A percentile compares a stretch with the other conserved stretches of the same genome.
phyloP scores from a whole-genome alignment of 371 early-diverging fungal genomes.

The Haplosporangium sp. region DNA sequence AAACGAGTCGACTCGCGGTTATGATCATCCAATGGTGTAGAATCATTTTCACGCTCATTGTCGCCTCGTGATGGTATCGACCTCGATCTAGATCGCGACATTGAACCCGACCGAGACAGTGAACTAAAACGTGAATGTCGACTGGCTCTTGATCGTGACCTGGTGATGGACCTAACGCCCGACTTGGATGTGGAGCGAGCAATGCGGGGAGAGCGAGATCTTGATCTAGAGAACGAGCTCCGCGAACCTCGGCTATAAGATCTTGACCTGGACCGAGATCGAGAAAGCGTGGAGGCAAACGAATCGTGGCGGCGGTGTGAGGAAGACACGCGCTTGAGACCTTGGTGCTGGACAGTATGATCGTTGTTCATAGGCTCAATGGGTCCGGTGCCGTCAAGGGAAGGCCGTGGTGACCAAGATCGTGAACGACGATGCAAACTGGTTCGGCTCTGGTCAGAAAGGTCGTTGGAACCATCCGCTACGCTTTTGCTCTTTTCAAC shows the following conservation, averaged over 20 bases:
- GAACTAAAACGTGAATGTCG: too few relatives aligned
- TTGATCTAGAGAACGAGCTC: conserved; percentile 18
- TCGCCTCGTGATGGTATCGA: conserved; percentile 8
- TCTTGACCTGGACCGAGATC: conserved; percentile 27
- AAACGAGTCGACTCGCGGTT: conserved; percentile 22
- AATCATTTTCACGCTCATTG: background rate
- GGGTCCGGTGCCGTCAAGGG: conserved; percentile 3
- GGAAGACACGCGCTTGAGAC: background rate
- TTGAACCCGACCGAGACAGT: conserved; percentile 3
- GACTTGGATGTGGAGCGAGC: too few relatives aligned
- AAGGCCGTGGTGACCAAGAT: conserved; percentile 39
- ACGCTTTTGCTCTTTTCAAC: background rate
- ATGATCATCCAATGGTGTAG: background rate
- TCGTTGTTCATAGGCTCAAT: background rate
- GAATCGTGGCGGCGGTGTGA: conserved; percentile 24
- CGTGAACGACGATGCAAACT: conserved; percentile 38
- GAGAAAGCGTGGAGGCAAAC: conserved; percentile 26
- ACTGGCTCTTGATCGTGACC: too few relatives aligned
- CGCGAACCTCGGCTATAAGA: conserved; percentile 14
- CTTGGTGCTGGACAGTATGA: conserved; percentile 2
- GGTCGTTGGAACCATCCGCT: conserved; percentile 1
- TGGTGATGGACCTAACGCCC: too few relatives aligned
- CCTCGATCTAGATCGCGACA: conserved; percentile 21
- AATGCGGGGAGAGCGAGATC: conserved; percentile 4
- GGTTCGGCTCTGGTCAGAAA: conserved; percentile 16